phyloP scores from a whole-genome alignment of 352 stramenopile species.

The Phytophthora ohioensis region DNA sequence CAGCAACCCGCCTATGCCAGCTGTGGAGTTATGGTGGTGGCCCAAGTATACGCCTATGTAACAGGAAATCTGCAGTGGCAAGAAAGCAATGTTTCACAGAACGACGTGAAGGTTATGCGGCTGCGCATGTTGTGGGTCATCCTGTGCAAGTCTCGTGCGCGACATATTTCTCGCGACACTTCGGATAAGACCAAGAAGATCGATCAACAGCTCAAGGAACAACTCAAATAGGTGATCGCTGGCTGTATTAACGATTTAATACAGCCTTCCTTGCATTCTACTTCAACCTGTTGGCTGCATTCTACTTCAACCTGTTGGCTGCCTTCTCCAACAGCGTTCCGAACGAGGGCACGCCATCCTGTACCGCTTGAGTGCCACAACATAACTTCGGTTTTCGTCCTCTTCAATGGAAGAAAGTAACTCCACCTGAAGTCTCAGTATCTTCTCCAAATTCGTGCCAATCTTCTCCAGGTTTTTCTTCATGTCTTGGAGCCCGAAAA shows the following conservation, averaged over 20 bases:
- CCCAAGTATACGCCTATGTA: slow-evolving; percentile 5
- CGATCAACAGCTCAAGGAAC: background rate
- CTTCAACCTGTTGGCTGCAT: background rate
- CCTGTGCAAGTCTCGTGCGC: background rate
- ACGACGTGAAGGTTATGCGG: slow-evolving; percentile 5
- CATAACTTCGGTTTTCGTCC: background rate
- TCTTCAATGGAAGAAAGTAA: background rate
- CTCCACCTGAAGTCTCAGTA: background rate
- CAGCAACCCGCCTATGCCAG: background rate
- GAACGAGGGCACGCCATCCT: background rate
- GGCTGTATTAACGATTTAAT: slow-evolving; percentile 7
- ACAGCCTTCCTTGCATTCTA: background rate
- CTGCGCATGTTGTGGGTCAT: slow-evolving; percentile 14
- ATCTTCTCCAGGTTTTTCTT: background rate
- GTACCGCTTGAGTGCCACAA: background rate
- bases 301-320: background rate
- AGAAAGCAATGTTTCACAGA: background rate
- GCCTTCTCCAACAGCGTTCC: background rate
- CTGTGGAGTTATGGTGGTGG: slow-evolving; percentile 10
- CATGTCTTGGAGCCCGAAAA: background rate
- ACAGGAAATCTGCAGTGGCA: background rate
- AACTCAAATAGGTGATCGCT: background rate
- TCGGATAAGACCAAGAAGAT: background rate
- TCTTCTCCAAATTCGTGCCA: background rate
- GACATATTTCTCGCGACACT: background rate